Evolutionary conservation across 345 rosid genomes (phyloP).

Genomic region (Linum trigynum): DNA sequence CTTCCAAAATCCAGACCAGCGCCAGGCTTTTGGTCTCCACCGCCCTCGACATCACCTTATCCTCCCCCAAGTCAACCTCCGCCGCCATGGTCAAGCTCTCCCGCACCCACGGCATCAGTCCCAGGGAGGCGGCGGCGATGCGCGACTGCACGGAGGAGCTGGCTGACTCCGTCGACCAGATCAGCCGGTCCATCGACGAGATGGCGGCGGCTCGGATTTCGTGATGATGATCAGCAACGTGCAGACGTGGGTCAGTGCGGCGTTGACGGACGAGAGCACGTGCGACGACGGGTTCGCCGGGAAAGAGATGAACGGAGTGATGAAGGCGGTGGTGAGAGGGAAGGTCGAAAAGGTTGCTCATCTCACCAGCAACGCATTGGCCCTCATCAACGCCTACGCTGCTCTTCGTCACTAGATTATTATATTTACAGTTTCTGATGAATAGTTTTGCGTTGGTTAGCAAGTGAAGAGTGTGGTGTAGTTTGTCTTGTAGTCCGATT

Average conservation of each 20-base stretch:
- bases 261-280: constrained; percentile 38
- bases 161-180: constrained; percentile 58
- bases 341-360: constrained; percentile 21
- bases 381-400: constrained; percentile 27
- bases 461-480: too few relatives aligned
- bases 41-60: constrained; percentile 58
- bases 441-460: too few relatives aligned
- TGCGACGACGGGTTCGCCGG: constrained; percentile 40
- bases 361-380: constrained; percentile 36
- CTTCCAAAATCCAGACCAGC: constrained; percentile 45
- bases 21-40: constrained; percentile 55
- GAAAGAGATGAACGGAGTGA: constrained; percentile 11
- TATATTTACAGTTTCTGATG: too few relatives aligned
- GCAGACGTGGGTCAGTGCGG: constrained; percentile 53
- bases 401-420: neutral
- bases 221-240: constrained; percentile 31
- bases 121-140: constrained; percentile 49
- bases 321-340: constrained; percentile 17
- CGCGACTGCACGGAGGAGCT: constrained; percentile 67
- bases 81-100: constrained; percentile 42
- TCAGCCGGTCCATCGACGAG: constrained; percentile 52
- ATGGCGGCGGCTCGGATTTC: constrained; percentile 24
- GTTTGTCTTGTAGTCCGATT: too few relatives aligned
- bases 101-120: constrained; percentile 42
- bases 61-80: constrained; percentile 43